Conservation (phyloP, 2,329 filamentous ascomycete genomes). For the Neonectria hederae region DNA sequence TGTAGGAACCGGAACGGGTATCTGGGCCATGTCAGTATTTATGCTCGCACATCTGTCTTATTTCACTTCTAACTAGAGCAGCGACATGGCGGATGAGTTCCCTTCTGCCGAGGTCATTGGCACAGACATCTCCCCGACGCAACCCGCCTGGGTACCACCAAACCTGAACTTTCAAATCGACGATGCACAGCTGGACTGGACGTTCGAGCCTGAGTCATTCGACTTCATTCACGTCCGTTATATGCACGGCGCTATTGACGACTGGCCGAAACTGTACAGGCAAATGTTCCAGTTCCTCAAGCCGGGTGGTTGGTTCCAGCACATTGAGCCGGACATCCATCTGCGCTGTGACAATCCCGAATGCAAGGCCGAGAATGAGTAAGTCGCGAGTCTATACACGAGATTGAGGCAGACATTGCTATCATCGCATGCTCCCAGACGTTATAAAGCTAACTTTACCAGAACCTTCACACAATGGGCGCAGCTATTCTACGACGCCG, state of each 20-base stretch:
- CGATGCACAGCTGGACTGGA: slow-evolving; percentile 13
- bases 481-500: slow-evolving; percentile 38
- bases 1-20: slow-evolving; percentile 13
- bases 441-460: not conserved
- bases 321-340: slow-evolving; percentile 2
- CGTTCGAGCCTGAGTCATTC: not conserved
- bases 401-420: too few species aligned
- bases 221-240: slow-evolving; percentile 6
- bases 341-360: not conserved
- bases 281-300: slow-evolving; percentile 5
- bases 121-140: slow-evolving; percentile 2
- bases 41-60: not conserved
- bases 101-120: slow-evolving; percentile 1
- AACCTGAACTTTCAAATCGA: slow-evolving; percentile 10
- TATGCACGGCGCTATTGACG: slow-evolving; percentile 8
- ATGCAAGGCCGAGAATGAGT: not conserved
- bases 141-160: slow-evolving; percentile 4
- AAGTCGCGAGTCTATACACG: not conserved
- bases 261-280: slow-evolving; percentile 3
- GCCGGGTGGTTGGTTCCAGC: slow-evolving; percentile 4
- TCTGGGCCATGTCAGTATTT: slow-evolving; percentile 8
- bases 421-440: not conserved
- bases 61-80: not conserved
- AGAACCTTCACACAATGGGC: slow-evolving; percentile 33
- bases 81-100: slow-evolving; percentile 10